Base-by-base conservation (phyloP, 2,329 filamentous ascomycete genomes). In the Colletotrichum orchidophilum region DNA sequence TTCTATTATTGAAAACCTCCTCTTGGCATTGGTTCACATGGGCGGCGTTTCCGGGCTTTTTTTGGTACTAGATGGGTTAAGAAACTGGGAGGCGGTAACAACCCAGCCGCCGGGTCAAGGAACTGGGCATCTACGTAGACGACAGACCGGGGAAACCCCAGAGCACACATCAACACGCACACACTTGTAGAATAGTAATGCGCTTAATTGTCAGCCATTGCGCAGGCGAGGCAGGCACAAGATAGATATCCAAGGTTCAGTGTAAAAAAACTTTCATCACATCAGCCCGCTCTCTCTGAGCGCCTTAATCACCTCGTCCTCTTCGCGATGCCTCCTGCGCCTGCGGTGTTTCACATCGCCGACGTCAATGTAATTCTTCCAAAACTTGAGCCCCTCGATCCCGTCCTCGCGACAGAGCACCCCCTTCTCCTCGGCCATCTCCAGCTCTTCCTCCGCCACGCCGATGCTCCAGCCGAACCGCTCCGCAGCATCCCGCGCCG, bases 381-480 rank as follows among this genome's bases (percentile, higher is more conserved):
- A 99, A 81, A 97, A 99, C 77, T 92, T 92, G 57, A 97, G 85
- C 0, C 96, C 96, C 80, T 98, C 95, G 15, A 98, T 90, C 5
- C 94, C 92, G 77, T 97, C 95, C 80, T 99, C 96, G 58, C 96
- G 91, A 80, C 96, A 98, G 24, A 99, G 80, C 3, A 91, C 90
- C 0, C 96, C 96, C 66, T 89, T 90, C 80, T 98, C 96, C 81
- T 99, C 96, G 0, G 95, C 95, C 96, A 99, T 98, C 79, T 98
- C 94, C 13, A 99, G 86, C 82, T 99, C 96, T 80, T 98, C 96
- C 71, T 93, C 93, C 1, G 96, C 96, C 26, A 99, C 96, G 9
- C 96, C 96, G 8, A 99, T 92, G 79, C 96, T 98, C 96, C 96
- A 99, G 6, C 95, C 94, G 81, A 99, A 99, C 60, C 90, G 87